Evolutionary conservation across 352 stramenopile genomes (phyloP).

Genomic region (Halophytophthora polymorphica): DNA sequence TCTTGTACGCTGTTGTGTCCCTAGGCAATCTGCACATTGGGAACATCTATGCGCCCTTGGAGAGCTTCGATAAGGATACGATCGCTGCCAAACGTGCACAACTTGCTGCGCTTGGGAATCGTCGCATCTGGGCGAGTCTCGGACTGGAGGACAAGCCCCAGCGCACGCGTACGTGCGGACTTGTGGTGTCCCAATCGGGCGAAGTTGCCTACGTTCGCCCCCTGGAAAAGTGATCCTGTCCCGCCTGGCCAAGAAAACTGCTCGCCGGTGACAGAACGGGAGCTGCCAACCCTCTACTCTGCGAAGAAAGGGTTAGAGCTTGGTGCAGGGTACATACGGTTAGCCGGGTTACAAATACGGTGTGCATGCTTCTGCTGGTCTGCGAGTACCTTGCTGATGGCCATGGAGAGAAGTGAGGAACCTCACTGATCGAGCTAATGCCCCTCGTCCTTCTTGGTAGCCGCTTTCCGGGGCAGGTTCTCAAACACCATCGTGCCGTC

Average conservation of each 20-base stretch:
- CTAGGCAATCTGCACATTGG: constrained; percentile 59
- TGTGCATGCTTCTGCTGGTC: constrained; percentile 15
- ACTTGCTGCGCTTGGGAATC: constrained; percentile 67
- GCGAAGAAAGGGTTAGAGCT: constrained; percentile 10
- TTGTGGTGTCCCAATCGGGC: constrained; percentile 71
- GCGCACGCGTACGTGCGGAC: constrained; percentile 45
- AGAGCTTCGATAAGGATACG: constrained; percentile 76
- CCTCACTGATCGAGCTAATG: constrained; percentile 11
- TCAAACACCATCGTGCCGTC: constrained; percentile 73
- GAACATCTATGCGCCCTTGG: constrained; percentile 70
- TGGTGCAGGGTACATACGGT: constrained; percentile 17
- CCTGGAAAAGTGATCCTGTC: constrained; percentile 43
- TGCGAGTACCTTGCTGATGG: background rate
- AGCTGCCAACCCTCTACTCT: background rate
- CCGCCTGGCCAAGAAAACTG: constrained; percentile 1
- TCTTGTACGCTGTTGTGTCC: background rate
- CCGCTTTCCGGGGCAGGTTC: constrained; percentile 53
- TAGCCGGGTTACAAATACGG: constrained; percentile 29
- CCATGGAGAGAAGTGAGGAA: background rate
- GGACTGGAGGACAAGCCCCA: constrained; percentile 77
- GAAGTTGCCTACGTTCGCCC: constrained; percentile 73
- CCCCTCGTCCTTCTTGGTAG: constrained; percentile 20
- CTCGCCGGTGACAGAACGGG: background rate
- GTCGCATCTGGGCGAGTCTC: constrained; percentile 81
- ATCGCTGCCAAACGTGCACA: constrained; percentile 80